Evolutionary conservation across 345 rosid genomes (phyloP), one percentile per base, ranked within the genome.

Genomic region (Salix caprea): DNA sequence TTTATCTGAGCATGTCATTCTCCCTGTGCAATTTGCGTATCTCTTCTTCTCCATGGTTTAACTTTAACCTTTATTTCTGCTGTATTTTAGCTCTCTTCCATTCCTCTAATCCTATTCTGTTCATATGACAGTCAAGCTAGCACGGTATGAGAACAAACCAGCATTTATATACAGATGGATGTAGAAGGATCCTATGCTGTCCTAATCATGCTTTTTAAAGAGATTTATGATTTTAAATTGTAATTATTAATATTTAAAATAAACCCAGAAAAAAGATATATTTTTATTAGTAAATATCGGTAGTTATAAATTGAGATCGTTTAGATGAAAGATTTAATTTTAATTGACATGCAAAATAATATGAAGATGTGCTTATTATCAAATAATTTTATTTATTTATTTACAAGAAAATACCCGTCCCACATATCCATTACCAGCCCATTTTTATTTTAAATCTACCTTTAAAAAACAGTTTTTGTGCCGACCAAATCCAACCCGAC

Each of bases 401-500:
- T 40, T 40, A 7, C 9, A 21, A 7, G 7, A 54, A 54, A 34
- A 34, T 5, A 5, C 66, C 48, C 75, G 12, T 23, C 75, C 50
- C 69, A 44, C 77, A 52, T 65, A 65, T 65, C 46, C 48, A 56
- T 12, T 21, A 36, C 26, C 14, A 56, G 48, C 66, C 74, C 74
- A 16, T 13, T 65, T 37, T 34, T 39, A 19, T 37, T 73, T 60
- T 1, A 19, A 58, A 4, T 65, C 37, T 40, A 1, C 37, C 26
- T 3, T 36, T 0, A 46, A 4, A 46, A 16, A 50, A 32, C 5
- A 30, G 5, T 4, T 37, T 72, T 58, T 16, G 24, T 65, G 24
- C 67, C 50, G 60, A 58, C 15, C 50, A 44, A 40, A 9, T 12
- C 64, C 70, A 7, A 19, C 23, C 24, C 58, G 2, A 5, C 15